Evolutionary conservation across 805 yeast genomes (phyloP), one percentile per base, ranked within the genome.

Genomic region (Metschnikowia aberdeeniae): DNA sequence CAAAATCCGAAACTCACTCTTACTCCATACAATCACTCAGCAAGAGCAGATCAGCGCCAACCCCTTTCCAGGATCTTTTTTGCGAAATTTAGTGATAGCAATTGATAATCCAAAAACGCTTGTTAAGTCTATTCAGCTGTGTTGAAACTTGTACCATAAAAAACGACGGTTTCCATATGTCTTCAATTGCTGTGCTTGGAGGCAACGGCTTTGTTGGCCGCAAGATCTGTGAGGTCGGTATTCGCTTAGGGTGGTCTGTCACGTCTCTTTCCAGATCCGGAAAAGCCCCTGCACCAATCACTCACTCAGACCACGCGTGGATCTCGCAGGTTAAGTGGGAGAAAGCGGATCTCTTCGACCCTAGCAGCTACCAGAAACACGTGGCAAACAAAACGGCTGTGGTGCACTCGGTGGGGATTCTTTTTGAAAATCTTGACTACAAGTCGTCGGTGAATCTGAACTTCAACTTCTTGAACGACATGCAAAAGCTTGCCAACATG

Each of bases 161-260:
- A 19, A 34, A 14, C 4, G 7, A 24, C 8, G 28, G 8, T 11
- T n/a, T n/a, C 17, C 26, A 4, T 28, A 51, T 49, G 55, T 62
- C 53, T 58, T 64, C 68, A 45, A 67, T 63, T 51, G 79, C 87
- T 3, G 87, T 89, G 0, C 80, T 89, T 57, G 98, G 98, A 13
- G 97, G 97, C 0, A 81, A 79, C 53, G 97, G 97, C 7, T 87
- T 87, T 59, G 62, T 90, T 47, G 89, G 96, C 10, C 62, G 63
- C 43, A 68, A 68, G 49, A 81, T 90, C 7, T 86, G 95, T 58
- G 83, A 82, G 58, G 73, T 75, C 2, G 95, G 85, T 0, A 63
- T 86, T 1, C 65, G 62, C 19, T 62, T 77, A 14, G 95, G 95
- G 0, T 80, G 73, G 61, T 61, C 75, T 9, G 95, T 89, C 4